These are phyloP conservation scores for Crithidia thermophila DNA, from an alignment of 208 protist genomes.

Conservation along the genomic window DNA sequence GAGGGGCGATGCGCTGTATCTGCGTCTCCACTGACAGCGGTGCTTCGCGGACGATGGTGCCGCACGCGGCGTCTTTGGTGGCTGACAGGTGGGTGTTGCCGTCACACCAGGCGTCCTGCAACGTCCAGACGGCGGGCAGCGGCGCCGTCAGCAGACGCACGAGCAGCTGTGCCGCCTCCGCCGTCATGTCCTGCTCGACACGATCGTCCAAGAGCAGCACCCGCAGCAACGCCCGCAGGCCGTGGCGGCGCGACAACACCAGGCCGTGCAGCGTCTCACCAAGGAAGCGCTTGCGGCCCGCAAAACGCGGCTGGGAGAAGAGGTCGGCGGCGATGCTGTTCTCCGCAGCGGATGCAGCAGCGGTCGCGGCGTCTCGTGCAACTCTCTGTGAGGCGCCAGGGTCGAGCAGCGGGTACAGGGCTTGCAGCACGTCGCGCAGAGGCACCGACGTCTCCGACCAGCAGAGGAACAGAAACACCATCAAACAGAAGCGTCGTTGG, in stretches of 20 bases:
- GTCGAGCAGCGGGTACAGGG: slow-evolving; percentile 79
- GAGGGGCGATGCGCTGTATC: slow-evolving; percentile 34
- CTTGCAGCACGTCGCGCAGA: slow-evolving; percentile 37
- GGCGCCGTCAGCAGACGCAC: slow-evolving; percentile 45
- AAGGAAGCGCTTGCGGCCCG: slow-evolving; percentile 35
- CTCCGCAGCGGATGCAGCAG: slow-evolving; percentile 9
- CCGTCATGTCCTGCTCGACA: slow-evolving; percentile 36
- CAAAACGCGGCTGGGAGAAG: slow-evolving; percentile 40
- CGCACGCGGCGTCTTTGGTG: not conserved
- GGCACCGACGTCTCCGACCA: slow-evolving; percentile 40
- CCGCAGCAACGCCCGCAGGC: slow-evolving; percentile 52
- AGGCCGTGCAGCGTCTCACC: slow-evolving; percentile 57
- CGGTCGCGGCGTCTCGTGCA: not conserved
- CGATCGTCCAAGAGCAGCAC: slow-evolving; percentile 72
- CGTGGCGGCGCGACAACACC: slow-evolving; percentile 37
- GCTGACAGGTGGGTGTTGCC: no score
- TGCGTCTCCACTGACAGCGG: slow-evolving; percentile 39
- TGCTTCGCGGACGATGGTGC: not conserved
- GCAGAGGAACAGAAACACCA: slow-evolving; percentile 64
- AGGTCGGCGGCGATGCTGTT: slow-evolving; percentile 56
- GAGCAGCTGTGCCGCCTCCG: slow-evolving; percentile 59
- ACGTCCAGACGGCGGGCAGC: not conserved
- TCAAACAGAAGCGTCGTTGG: slow-evolving; percentile 48
- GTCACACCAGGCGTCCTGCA: no score
- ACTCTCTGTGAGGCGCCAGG: no score